Evolutionary conservation across 2,329 filamentous ascomycete genomes (phyloP), one percentile per base, ranked within the genome.

Genomic region (Colletotrichum sp.): DNA sequence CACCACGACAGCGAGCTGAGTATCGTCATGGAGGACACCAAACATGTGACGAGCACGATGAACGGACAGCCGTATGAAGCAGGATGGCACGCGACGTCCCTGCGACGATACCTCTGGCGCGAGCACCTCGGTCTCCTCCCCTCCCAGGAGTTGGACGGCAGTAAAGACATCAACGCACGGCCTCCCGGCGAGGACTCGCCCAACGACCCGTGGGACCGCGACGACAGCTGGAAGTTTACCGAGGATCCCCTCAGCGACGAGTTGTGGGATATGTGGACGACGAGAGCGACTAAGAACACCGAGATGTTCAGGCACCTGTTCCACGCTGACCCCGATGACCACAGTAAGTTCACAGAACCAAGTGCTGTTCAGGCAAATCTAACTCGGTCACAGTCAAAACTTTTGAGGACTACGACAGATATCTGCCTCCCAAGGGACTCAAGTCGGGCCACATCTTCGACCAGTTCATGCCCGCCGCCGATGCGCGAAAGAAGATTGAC

Each of bases 1-100:
- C 91, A 93, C 79, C 96, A 98, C 83, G 96, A 98, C 84, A 97
- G 94, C 64, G 96, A 98, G 83, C 90, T 98, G 52, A 94, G 94
- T 52, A 94, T 98, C 70, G 92, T 98, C 61, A 94, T 98, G 89
- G 94, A 97, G 80, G 96, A 98, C 82, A 94, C 91, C 0, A 92
- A 92, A 10, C 89, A 86, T 7, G 85, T 98, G 3, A 87, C 91
- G 9, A 95, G 91, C 7, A 91, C 84, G 28, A 98, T 98, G 95
- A 90, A 94, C 78, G 96, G 96, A 3, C 83, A 94, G 79, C 90
- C 92, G 1, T 98, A 91, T 84, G 90, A 93, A 78, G 96, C 94
- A 1, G 93, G 94, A n/a, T 92, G 93, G 75, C 96, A 97, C 80
- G 96, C 95, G 0, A 90, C 94, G 4, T 96, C 95, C 1, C 89